These are phyloP conservation scores for Solanum okadae DNA, from an alignment of 257 asterid species.

Conservation along the genomic window DNA sequence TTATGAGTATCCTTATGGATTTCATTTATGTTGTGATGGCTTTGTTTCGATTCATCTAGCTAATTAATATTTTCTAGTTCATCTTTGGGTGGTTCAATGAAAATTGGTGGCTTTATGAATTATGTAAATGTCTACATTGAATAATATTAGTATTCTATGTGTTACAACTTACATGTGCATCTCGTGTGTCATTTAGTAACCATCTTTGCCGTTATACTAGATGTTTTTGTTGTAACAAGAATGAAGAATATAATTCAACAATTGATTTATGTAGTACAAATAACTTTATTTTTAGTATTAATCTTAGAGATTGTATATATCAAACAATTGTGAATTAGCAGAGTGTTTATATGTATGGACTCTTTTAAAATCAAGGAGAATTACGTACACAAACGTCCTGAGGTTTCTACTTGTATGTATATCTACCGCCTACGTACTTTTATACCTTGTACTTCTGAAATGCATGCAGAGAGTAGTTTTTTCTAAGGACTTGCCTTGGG, in stretches of 20 bases:
- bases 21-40: not conserved
- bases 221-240: not conserved
- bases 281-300: not conserved
- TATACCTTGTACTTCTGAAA: too few relatives aligned
- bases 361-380: too few relatives aligned
- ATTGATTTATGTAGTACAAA: not conserved
- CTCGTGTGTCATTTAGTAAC: too few relatives aligned
- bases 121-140: not conserved
- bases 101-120: not conserved
- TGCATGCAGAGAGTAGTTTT: too few relatives aligned
- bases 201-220: not conserved
- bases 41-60: not conserved
- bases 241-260: not conserved
- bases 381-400: not conserved
- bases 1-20: accelerated
- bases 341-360: too few relatives aligned
- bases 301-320: not conserved
- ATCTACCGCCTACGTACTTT: not conserved
- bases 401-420: not conserved
- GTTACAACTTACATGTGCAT: not conserved
- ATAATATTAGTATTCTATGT: not conserved
- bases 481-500: not conserved
- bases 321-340: not conserved
- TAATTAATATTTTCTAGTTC: not conserved
- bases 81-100: not conserved